Percentiles rank a stretch among this genome's conserved stretches.
Conservation (phyloP, 2,329 filamentous ascomycete genomes). For the Hymenoscyphus fructigenus region DNA sequence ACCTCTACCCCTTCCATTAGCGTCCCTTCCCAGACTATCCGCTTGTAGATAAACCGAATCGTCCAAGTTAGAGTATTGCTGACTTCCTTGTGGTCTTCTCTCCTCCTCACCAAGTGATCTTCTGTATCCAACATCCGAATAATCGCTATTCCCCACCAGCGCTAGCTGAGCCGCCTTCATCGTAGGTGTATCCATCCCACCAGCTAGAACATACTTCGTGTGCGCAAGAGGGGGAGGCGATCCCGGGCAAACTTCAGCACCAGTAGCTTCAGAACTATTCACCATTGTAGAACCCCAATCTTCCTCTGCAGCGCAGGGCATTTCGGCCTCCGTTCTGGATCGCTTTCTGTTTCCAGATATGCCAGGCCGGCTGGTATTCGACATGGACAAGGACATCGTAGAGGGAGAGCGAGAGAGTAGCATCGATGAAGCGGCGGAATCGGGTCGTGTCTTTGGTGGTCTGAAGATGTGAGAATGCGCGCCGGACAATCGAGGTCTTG, state of each 20-base stretch:
- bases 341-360: conserved; percentile 19
- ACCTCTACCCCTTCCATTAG: conserved; percentile 25
- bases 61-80: conserved; percentile 18
- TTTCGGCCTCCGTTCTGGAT: conserved; percentile 21
- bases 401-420: conserved; percentile 31
- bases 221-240: conserved; percentile 48
- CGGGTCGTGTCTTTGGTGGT: conserved; percentile 42
- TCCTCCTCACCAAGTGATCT: conserved; percentile 24
- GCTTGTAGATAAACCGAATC: conserved; percentile 19
- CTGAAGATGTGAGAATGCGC: conserved; percentile 43
- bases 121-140: conserved; percentile 42
- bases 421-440: conserved; percentile 37
- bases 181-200: conserved; percentile 48
- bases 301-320: conserved; percentile 15
- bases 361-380: conserved; percentile 7
- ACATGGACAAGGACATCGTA: conserved; percentile 4
- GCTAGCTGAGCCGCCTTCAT: conserved; percentile 35
- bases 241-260: conserved; percentile 21
- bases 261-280: conserved; percentile 14
- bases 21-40: conserved; percentile 24
- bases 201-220: conserved; percentile 50
- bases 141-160: conserved; percentile 36
- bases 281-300: conserved; percentile 20
- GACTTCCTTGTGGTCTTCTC: neutral
- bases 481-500: conserved; percentile 30